Base-by-base conservation (phyloP, 768 basidiomycete genomes). In the Lactarius sp. region DNA sequence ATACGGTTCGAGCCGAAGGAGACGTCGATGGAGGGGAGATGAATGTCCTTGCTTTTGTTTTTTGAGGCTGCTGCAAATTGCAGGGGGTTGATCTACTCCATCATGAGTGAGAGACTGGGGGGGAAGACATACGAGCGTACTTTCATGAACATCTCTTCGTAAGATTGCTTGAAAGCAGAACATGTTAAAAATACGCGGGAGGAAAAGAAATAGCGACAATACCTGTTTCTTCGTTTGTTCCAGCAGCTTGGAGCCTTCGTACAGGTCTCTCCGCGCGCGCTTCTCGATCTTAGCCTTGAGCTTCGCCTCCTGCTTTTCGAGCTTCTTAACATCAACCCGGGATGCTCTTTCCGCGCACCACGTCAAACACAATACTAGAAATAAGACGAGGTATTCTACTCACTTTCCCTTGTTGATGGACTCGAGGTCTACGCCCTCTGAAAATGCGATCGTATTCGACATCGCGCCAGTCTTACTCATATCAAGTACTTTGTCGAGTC, bases 81-180 rank as follows among this genome's bases (percentile, higher is more conserved):
- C 63, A 99, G 76, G 46, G 97, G 94, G 75, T 99, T 99, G 77
- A 94, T 90, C 89, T 91, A 52, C 10, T 37, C 42, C 44, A 41
- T 2, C 41, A 20, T 54, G 31, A 51, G 31, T 56, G 44, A 33
- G 47, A 14, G 51, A 50, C 36, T 2, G 56, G 20, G 54, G 42
- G 12, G 10, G 22, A 16, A 22, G 37, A 56, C 5, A 51, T 27
- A 34, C 14, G 34, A 9, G 10, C 61, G 56, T 57, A 87, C 94
- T 82, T 97, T 93, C 91, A 99, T 92, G 77, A 94, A 99, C 85
- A 99, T 88, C 72, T 99, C 97, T 72, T 98, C 96, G 76, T 98
- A 98, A 20, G 88, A 85, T 90, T 98, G 94, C 87, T 98, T 60
- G n/a, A 42, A 18, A 41, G 69, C 18, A 52, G 37, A 66, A 64